Base-by-base conservation (phyloP, 805 yeast genomes). In the Cyberlindnera misumaiensis region DNA sequence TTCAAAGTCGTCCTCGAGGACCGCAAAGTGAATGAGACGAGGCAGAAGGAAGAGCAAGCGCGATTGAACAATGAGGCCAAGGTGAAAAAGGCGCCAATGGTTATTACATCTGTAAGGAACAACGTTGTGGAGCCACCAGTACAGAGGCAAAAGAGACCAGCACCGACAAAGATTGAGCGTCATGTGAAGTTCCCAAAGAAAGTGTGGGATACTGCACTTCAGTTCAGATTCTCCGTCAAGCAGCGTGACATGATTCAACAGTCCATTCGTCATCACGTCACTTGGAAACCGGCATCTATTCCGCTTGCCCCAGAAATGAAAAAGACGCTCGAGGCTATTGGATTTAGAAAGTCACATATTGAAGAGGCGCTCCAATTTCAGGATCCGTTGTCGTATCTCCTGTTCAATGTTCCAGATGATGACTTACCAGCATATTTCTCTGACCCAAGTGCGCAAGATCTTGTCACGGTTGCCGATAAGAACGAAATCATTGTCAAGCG, bases 331-430 rank as follows among this genome's bases (percentile, higher is more conserved):
- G 24, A 52, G 4, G 46, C 59, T 4, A 55, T 75, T n/a, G 93
- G 95, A 0, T 90, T 90, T 51, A 72, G 88, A 41, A 59, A 63
- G 27, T 52, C 72, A 1, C 97, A 89, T 54, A 74, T 82, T 1
- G 60, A 63, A 2, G 97, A 90, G 52, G 78, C 96, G 0, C 60
- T 85, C 34, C 61, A 65, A 20, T 84, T 84, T 52, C 56, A 54
- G 36, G 72, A 67, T 47, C 70, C 72, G 2, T 38, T 67, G 7
- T 64, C 70, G 0, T 66, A 62, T 65, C 69, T 90, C 14, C 61
- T 90, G 10, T 80, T 89, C 47, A 93, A 90, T 52, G 75, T 90
- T 3, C 97, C 97, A 0, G 97, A 93, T 46, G 97, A 89, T 54
- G 98, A 90, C 52, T 64, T 90, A 25, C 98, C 98, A 0, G 48